Base-by-base conservation (phyloP, 768 basidiomycete genomes). In the Rhodotorula sphaerocarpa region DNA sequence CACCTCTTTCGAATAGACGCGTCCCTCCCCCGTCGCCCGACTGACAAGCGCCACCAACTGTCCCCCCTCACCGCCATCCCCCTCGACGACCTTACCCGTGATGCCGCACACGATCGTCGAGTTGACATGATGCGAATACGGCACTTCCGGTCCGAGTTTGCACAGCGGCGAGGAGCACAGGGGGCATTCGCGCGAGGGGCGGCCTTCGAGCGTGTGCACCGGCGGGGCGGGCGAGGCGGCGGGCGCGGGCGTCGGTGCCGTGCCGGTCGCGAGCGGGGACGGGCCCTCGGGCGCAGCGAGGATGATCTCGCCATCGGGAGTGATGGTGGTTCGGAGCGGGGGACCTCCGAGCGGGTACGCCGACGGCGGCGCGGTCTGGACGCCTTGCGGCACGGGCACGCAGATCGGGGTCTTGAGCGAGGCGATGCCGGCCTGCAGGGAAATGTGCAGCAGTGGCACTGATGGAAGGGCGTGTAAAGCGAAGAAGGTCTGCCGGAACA, bases 71-170 rank as follows among this genome's bases (percentile, higher is more conserved):
- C 63, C 67, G 3, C 63, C 67, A 73, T 90, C 84, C 67, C 84
- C 91, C 71, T 95, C 87, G 86, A 97, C 93, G 59, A 97, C 91
- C 74, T 85, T 84, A 30, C 93, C 91, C 66, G 82, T 90, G 71
- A 96, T 81, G 55, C 84, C 77, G 73, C 95, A 97, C 21, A 97
- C 92, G 57, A 99, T 88, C 0, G 89, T 93, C 27, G 90, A 93
- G 73, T 93, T 96, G 44, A 86, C 84, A 74, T 97, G 91, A 76
- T 97, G 92, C 69, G 87, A 88, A 73, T 82, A 84, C 2, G 95
- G 92, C 0, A 96, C 90, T 67, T 90, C 88, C 59, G 80, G 79
- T 16, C 87, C 89, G 12, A 99, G 82, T 62, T 81, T 79, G 27
- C 85, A 78, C 28, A 84, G 83, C 44, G 82, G 79, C 23, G 77